A percentile compares a stretch with the other conserved stretches of the same genome.
Conservation (phyloP, 2,329 filamentous ascomycete genomes). For the Pestalotiopsis sp. region DNA sequence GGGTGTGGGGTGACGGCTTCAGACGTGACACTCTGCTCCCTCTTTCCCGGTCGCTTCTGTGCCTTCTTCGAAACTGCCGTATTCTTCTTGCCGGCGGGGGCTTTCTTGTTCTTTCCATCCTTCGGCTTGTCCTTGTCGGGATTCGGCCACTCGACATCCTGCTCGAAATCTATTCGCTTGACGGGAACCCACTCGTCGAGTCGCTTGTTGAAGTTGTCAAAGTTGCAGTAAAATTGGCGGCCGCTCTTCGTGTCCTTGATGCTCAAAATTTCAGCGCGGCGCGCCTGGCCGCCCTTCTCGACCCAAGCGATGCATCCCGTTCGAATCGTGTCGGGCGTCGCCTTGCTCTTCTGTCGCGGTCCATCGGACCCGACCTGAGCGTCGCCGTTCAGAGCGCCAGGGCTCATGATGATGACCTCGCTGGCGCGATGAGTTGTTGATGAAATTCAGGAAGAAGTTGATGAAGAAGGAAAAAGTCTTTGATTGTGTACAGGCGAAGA, state of each 20-base stretch:
- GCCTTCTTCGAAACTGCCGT: slow-evolving; percentile 57
- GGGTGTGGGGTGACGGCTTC: slow-evolving; percentile 58
- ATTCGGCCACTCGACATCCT: slow-evolving; percentile 95
- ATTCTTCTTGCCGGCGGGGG: slow-evolving; percentile 60
- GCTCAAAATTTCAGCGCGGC: slow-evolving; percentile 95
- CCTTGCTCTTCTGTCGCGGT: slow-evolving; percentile 73
- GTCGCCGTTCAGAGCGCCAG: slow-evolving; percentile 52
- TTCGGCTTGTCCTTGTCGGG: slow-evolving; percentile 85
- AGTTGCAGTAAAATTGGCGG: slow-evolving; percentile 93
- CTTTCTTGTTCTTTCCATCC: slow-evolving; percentile 74
- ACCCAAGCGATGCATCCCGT: slow-evolving; percentile 65
- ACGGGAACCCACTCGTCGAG: slow-evolving; percentile 85
- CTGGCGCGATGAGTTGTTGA: slow-evolving; percentile 29
- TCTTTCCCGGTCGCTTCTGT: slow-evolving; percentile 57
- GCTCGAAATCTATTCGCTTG: slow-evolving; percentile 79
- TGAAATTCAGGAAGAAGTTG: slow-evolving; percentile 33
- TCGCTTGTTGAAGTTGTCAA: slow-evolving; percentile 95
- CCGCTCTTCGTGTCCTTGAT: slow-evolving; percentile 89
- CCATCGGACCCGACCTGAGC: slow-evolving; percentile 58
- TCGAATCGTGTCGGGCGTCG: slow-evolving; percentile 79
- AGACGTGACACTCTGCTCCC: slow-evolving; percentile 57
- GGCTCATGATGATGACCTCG: slow-evolving; percentile 53
- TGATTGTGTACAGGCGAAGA: slow-evolving; percentile 1
- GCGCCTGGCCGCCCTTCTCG: slow-evolving; percentile 75
- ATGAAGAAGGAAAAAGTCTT: not conserved